Conservation (phyloP, 331 rosid genomes). For the Arachis monticola region DNA sequence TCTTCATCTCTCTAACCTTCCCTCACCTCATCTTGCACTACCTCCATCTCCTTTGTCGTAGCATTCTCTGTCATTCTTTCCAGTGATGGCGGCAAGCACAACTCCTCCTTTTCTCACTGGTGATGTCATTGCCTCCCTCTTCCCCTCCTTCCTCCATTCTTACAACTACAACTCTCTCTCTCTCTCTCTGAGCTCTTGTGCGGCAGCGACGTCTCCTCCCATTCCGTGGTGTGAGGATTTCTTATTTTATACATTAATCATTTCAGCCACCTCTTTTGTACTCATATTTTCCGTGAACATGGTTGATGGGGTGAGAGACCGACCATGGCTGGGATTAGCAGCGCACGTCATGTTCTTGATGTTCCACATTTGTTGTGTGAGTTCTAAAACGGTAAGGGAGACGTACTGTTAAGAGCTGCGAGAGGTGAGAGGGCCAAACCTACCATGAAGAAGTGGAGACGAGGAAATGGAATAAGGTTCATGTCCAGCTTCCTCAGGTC, state of each 20-base stretch:
- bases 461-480: constrained; percentile 81
- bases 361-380: constrained; percentile 85
- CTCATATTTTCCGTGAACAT: constrained; percentile 89
- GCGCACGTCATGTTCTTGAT: constrained; percentile 79
- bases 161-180: no score
- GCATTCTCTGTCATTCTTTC: no score
- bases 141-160: no score
- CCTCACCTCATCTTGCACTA: no score
- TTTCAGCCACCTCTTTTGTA: constrained; percentile 85
- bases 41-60: no score
- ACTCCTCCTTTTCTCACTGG: no score
- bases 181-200: no score
- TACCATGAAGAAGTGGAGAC: constrained; percentile 89
- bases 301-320: constrained; percentile 78
- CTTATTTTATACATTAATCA: constrained; percentile 86
- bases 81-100: no score
- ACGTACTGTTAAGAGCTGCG: constrained; percentile 83
- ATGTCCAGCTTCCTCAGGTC: constrained; percentile 80
- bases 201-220: no score
- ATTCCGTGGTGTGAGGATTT: constrained; percentile 68
- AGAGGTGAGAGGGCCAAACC: constrained; percentile 87
- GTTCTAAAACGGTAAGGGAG: constrained; percentile 79
- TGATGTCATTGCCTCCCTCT: no score
- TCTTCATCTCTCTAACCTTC: no score
- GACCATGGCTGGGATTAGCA: constrained; percentile 79